Base-by-base conservation (phyloP, 2,329 filamentous ascomycete genomes). In the Colletotrichum scovillei region DNA sequence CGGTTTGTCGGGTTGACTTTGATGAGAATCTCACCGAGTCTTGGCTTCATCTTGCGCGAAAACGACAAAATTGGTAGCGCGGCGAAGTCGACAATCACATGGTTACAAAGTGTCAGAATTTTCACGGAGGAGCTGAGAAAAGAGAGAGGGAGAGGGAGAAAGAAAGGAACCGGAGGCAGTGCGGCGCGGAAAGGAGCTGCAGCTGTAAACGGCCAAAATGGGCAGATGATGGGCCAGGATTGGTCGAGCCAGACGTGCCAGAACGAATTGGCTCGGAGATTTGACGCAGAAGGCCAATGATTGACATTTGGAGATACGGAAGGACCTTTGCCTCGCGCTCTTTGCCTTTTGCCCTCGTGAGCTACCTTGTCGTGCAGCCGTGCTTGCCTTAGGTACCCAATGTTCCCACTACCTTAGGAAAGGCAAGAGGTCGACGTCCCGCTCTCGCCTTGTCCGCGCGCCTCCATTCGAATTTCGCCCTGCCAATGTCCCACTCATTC, bases 241-340 rank as follows among this genome's bases (percentile, higher is more conserved):
- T 73, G 67, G 67, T 46, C 66, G 55, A 55, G 14, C n/a, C 24
- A 32, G 24, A 30, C 65, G 55, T 55, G n/a, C n/a, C 24, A 26
- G 24, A 24, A 63, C 42, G 55, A 49, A 57, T 42, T 65, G 35
- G 42, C 57, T 71, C 71, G 71, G 71, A 73, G 62, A 73, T 71
- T 73, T 66, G 71, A 71, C 56, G 62, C 49, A 57, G 49, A 65
- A 65, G 60, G 60, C 70, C 55, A 73, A 73, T 73, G 46, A 65
- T 62, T 64, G 55, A 32, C 67, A 49, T 49, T 11, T 73, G 12
- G 46, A 65, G 28, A 56, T 42, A 56, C 30, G 16, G 22, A 56
- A 38, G 63, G 63, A 64, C 30, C 28, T 63, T 63, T 32, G 28
- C 57, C 32, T 35, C 32, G 32, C 32, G 11, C 32, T 35, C 32